phyloP scores from a whole-genome alignment of 23 red algal species.

The Chondrus crispus region DNA sequence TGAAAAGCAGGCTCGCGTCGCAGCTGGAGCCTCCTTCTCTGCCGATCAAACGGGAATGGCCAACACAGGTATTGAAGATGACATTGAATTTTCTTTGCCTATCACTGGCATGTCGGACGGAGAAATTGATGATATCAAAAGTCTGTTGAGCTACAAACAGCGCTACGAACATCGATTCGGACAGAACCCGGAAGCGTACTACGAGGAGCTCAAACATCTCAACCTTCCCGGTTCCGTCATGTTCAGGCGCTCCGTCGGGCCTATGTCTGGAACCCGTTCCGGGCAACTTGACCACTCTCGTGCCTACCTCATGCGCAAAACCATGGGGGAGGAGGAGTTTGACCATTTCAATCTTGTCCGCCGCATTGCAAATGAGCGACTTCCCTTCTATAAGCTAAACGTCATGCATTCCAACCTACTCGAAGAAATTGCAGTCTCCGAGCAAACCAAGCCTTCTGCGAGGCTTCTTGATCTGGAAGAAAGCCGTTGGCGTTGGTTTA shows the following conservation, averaged over 20 bases:
- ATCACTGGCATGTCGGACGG: not conserved
- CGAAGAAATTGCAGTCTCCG: too few relatives aligned
- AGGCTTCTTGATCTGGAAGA: too few relatives aligned
- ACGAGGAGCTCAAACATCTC: not conserved
- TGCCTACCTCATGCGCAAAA: conserved; percentile 24
- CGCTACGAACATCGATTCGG: conserved; percentile 16
- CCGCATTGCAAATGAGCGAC: not conserved
- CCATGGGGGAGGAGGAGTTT: conserved; percentile 39
- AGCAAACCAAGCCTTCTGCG: too few relatives aligned
- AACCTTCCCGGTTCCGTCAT: conserved; percentile 37
- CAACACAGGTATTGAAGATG: conserved; percentile 26
- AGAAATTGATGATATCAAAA: too few relatives aligned
- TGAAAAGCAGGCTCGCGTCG: conserved; percentile 39
- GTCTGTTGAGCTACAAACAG: conserved; percentile 27
- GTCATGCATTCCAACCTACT: too few relatives aligned
- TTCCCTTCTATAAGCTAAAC: conserved; percentile 10
- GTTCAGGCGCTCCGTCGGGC: conserved; percentile 1
- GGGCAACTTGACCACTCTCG: not conserved
- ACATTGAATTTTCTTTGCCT: conserved; percentile 17
- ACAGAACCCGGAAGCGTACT: not conserved
- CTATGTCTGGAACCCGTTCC: not conserved
- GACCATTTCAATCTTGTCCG: not conserved
- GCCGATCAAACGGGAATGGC: conserved; percentile 15
- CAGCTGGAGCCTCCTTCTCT: not conserved
- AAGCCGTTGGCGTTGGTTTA: too few relatives aligned